A percentile compares a stretch with the other conserved stretches of the same genome.
These are phyloP conservation scores for Globisporangium carolinianum DNA, from an alignment of 352 stramenopile genomes.

Conservation along the genomic window DNA sequence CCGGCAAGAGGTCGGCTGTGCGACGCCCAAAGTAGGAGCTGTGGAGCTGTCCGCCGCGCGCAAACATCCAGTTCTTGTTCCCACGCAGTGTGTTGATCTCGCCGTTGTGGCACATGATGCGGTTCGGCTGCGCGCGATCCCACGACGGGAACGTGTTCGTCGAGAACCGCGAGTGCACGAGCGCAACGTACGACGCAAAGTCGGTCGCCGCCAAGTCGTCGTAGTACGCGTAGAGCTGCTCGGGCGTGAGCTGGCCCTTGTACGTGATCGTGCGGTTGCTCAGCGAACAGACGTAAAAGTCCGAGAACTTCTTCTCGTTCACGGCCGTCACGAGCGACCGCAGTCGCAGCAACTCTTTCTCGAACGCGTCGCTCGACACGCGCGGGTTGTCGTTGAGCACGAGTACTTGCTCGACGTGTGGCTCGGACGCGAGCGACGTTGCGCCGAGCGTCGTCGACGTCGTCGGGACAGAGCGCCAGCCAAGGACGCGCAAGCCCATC, in stretches of 20 bases:
- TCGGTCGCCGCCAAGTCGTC: slow-evolving; percentile 46
- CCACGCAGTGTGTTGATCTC: slow-evolving; percentile 97
- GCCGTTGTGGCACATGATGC: slow-evolving; percentile 98
- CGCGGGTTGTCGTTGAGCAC: slow-evolving; percentile 73
- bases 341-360: slow-evolving; percentile 82
- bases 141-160: slow-evolving; percentile 98
- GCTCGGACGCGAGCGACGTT: slow-evolving; percentile 91
- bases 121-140: slow-evolving; percentile 94
- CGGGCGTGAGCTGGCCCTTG: slow-evolving; percentile 96
- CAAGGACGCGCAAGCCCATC: slow-evolving; percentile 90
- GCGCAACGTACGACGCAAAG: slow-evolving; percentile 91
- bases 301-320: slow-evolving; percentile 68
- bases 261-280: slow-evolving; percentile 94
- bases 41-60: slow-evolving; percentile 86
- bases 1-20: slow-evolving; percentile 87
- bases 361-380: slow-evolving; percentile 80
- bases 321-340: slow-evolving; percentile 45
- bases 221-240: slow-evolving; percentile 83
- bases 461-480: slow-evolving; percentile 91
- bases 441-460: slow-evolving; percentile 91
- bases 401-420: slow-evolving; percentile 94
- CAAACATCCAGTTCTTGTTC: slow-evolving; percentile 98
- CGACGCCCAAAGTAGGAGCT: slow-evolving; percentile 90
- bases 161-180: slow-evolving; percentile 97
- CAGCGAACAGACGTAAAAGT: slow-evolving; percentile 95